Percentiles rank a stretch among this genome's conserved stretches.
Conservation (phyloP, 306 rosid species). For the Fragaria ananassa region DNA sequence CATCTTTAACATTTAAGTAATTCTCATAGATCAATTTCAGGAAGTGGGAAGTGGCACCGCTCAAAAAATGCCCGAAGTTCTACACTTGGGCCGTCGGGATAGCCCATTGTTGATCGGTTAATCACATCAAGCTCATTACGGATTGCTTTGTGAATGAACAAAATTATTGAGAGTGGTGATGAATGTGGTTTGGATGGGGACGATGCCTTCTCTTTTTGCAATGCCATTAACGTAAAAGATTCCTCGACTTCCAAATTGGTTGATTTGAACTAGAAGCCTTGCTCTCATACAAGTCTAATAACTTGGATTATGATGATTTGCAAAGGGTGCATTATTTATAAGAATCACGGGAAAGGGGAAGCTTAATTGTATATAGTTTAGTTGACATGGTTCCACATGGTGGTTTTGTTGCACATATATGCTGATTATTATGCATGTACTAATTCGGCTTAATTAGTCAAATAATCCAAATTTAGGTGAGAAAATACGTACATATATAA, state of each 20-base stretch:
- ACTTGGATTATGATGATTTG: not conserved
- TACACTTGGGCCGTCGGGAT: not conserved
- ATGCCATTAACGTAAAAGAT: not conserved
- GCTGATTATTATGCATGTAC: not conserved
- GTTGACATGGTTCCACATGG: not conserved
- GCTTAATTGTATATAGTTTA: not conserved
- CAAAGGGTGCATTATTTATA: not conserved
- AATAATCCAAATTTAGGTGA: not conserved
- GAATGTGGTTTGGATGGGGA: not conserved
- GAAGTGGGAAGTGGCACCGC: not conserved
- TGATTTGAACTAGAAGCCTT: not conserved
- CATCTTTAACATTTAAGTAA: conserved; percentile 11
- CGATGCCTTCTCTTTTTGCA: not conserved
- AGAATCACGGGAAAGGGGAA: not conserved
- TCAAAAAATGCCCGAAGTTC: not conserved
- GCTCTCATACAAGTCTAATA: not conserved
- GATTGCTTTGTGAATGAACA: conserved; percentile 12
- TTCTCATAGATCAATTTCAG: conserved; percentile 13
- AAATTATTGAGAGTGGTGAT: conserved; percentile 10
- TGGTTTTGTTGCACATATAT: not conserved
- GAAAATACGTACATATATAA: not conserved
- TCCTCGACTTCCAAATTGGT: not conserved
- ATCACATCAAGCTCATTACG: conserved; percentile 16
- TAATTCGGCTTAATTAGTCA: not conserved
- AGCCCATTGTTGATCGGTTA: conserved; percentile 9